These are phyloP conservation scores for Penicillium frequentans DNA, from an alignment of 2,329 filamentous ascomycete genomes.

Conservation along the genomic window DNA sequence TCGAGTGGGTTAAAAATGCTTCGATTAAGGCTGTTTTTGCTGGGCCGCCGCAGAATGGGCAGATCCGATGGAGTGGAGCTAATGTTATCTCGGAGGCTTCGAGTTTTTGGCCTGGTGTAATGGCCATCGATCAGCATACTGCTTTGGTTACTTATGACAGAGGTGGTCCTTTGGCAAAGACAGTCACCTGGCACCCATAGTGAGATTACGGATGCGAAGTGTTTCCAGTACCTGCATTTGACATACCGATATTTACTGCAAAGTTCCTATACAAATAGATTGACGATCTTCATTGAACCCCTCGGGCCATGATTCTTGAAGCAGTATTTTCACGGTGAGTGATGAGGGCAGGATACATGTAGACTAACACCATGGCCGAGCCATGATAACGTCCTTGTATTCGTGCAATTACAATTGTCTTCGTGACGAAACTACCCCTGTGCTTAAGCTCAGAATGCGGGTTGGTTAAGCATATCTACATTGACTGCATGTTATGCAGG, in stretches of 20 bases:
- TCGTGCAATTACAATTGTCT: too few relatives aligned
- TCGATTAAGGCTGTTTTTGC: conserved; percentile 45
- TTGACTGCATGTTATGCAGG: background rate
- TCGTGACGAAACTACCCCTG: too few relatives aligned
- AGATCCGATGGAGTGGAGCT: conserved; percentile 36
- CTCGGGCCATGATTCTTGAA: too few relatives aligned
- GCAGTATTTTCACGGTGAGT: background rate
- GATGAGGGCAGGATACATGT: background rate
- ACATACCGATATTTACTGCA: too few relatives aligned
- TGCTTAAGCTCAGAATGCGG: too few relatives aligned
- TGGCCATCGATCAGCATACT: conserved; percentile 28
- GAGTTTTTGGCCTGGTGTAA: conserved; percentile 43
- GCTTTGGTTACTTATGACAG: conserved; percentile 32
- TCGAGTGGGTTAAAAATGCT: conserved; percentile 43
- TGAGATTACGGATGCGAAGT: background rate
- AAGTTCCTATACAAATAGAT: too few relatives aligned
- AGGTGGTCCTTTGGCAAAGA: conserved; percentile 28
- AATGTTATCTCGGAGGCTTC: conserved; percentile 30
- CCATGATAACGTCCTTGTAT: too few relatives aligned
- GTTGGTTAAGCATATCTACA: too few relatives aligned
- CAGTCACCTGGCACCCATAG: conserved; percentile 24
- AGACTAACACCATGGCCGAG: too few relatives aligned
- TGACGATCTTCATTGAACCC: too few relatives aligned
- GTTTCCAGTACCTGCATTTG: too few relatives aligned
- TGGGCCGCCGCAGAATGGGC: conserved; percentile 32